phyloP scores from a whole-genome alignment of 139 green algal species.

The Desmodesmus armatus region DNA sequence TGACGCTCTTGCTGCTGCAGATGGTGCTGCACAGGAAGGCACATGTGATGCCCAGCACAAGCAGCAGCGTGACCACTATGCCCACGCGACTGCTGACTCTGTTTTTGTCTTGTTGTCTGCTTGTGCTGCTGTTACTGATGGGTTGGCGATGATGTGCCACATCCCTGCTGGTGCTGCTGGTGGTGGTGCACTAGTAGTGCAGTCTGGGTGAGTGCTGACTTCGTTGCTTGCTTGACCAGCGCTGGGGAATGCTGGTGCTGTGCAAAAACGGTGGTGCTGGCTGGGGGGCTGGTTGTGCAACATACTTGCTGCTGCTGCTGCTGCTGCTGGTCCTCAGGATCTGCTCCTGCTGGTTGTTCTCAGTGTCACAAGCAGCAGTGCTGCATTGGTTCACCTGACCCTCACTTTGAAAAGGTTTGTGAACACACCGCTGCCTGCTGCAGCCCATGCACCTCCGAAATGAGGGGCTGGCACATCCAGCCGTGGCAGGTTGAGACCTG shows the following conservation, averaged over 20 bases:
- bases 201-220: background rate
- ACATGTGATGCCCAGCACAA: too few relatives aligned
- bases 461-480: constrained; percentile 3
- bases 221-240: background rate
- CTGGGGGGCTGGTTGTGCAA: too few relatives aligned
- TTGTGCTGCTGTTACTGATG: background rate
- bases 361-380: background rate
- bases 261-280: too few relatives aligned
- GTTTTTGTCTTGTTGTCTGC: background rate
- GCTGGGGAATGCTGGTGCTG: background rate
- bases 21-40: too few relatives aligned
- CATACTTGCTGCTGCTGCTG: background rate
- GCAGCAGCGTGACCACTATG: too few relatives aligned
- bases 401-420: constrained; percentile 44
- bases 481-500: constrained; percentile 18
- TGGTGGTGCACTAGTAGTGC: too few relatives aligned
- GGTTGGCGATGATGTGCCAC: background rate
- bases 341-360: too few relatives aligned
- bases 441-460: constrained; percentile 15
- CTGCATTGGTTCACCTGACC: background rate
- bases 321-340: background rate
- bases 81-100: background rate
- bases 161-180: too few relatives aligned
- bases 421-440: background rate
- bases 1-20: too few relatives aligned